Evolutionary conservation across 192 early-diverging fungal species (phyloP), one percentile per base, ranked within the genome.

Genomic region (Kickxella alabastrina): DNA sequence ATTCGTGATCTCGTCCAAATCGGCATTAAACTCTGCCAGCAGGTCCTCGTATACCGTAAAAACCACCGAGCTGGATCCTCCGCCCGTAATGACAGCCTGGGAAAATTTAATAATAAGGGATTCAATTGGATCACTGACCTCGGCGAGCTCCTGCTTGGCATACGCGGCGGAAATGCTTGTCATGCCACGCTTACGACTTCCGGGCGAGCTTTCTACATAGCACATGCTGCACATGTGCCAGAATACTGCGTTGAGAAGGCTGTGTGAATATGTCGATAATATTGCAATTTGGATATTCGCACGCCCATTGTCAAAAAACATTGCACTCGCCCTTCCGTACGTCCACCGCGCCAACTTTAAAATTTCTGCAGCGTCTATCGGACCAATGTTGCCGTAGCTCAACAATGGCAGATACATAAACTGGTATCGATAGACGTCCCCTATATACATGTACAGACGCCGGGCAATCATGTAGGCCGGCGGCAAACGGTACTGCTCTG

Each of bases 371-470:
- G 54, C 34, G 43, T 74, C 55, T 17, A 54, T 36, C 3, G 46
- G 37, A 4, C 54, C 63, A 10, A 42, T 50, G 24, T 29, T 44
- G 44, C 59, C 52, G 37, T 36, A 49, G 0, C 38, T 14, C 10
- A 74, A 29, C 12, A 58, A 59, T 13, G 70, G 70, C 39, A 74
- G 56, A 10, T 67, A 63, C 64, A 67, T 56, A 18, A 35, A 51
- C 39, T 75, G 71, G 48, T 75, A 75, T 14, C 71, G 59, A 39
- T 75, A 67, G 2, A 75, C 31, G 36, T 75, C 71, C 22, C 71
- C 71, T 9, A 67, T 31, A 17, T 63, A 62, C 27, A 67, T 41
- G 21, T 45, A 52, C 52, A 59, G 29, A 1, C 71, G 54, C 1
- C 64, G 64, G 9, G 64, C 64, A 45, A 75, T 48, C n/a, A 29